Evolutionary conservation across 2,329 filamentous ascomycete genomes (phyloP).

Genomic region (Phoma sp.): DNA sequence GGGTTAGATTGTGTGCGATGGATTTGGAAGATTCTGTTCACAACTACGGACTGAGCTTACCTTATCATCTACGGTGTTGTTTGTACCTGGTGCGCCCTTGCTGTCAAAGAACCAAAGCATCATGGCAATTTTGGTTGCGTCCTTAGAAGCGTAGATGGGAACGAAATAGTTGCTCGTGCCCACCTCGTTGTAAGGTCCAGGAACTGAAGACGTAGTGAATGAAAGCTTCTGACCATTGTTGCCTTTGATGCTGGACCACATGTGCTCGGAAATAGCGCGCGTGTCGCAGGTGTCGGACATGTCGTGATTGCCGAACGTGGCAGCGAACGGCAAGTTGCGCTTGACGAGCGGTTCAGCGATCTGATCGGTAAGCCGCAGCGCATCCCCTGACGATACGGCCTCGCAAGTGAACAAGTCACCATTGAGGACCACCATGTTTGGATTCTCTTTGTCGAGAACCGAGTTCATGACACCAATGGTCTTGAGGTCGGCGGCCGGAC

Average conservation of each 20-base stretch:
- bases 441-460: conserved; percentile 63
- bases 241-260: conserved; percentile 53
- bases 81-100: conserved; percentile 30
- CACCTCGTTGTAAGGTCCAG: conserved; percentile 41
- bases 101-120: conserved; percentile 76
- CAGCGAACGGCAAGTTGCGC: conserved; percentile 65
- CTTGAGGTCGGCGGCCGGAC: conserved; percentile 59
- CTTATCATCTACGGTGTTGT: conserved; percentile 30
- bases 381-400: conserved; percentile 24
- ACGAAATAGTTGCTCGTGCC: conserved; percentile 61
- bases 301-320: conserved; percentile 76
- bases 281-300: conserved; percentile 35
- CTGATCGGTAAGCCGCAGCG: conserved; percentile 31
- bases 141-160: conserved; percentile 51
- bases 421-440: conserved; percentile 70
- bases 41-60: conserved; percentile 10
- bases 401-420: conserved; percentile 76
- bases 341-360: conserved; percentile 56
- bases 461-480: conserved; percentile 63
- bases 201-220: conserved; percentile 53
- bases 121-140: conserved; percentile 49
- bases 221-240: conserved; percentile 52
- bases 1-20: too few species aligned
- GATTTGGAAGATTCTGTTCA: too few species aligned
- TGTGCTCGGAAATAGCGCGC: conserved; percentile 29